phyloP scores from a whole-genome alignment of 768 basidiomycete species.

The Boletus rubroflammeus region DNA sequence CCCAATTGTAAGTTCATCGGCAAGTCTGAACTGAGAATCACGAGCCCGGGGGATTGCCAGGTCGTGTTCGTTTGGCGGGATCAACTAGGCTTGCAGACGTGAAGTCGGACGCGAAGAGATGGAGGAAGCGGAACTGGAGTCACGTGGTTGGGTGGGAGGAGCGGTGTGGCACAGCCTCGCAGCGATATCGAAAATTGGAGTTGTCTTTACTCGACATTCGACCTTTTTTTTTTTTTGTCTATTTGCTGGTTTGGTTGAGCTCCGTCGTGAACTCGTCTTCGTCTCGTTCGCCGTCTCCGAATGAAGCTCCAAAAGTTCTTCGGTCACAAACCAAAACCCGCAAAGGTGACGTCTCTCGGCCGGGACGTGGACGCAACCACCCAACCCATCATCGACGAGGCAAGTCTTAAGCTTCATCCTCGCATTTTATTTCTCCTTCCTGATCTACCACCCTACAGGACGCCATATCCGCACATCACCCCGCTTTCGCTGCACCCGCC shows the following conservation, averaged over 20 bases:
- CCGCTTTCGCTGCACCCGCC: background rate
- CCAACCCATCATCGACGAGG: conserved; percentile 30
- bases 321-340: conserved; percentile 42
- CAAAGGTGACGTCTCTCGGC: conserved; percentile 28
- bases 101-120: too few relatives aligned
- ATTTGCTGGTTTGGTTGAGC: too few relatives aligned
- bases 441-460: conserved; percentile 15
- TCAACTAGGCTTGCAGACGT: too few relatives aligned
- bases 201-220: background rate
- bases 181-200: conserved; percentile 11
- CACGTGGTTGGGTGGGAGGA: conserved; percentile 12
- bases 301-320: conserved; percentile 61
- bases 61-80: too few relatives aligned
- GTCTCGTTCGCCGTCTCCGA: background rate
- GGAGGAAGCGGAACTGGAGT: too few relatives aligned
- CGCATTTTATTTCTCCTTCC: background rate
- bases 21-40: too few relatives aligned
- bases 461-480: conserved; percentile 25
- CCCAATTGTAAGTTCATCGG: too few relatives aligned
- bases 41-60: too few relatives aligned
- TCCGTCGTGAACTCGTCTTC: too few relatives aligned
- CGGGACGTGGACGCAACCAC: conserved; percentile 20
- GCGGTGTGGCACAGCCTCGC: conserved; percentile 23
- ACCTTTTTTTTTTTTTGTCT: background rate
- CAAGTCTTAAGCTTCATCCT: conserved; percentile 6